Conservation (phyloP, 805 yeast species). For the Myxozyma kluyveri region DNA sequence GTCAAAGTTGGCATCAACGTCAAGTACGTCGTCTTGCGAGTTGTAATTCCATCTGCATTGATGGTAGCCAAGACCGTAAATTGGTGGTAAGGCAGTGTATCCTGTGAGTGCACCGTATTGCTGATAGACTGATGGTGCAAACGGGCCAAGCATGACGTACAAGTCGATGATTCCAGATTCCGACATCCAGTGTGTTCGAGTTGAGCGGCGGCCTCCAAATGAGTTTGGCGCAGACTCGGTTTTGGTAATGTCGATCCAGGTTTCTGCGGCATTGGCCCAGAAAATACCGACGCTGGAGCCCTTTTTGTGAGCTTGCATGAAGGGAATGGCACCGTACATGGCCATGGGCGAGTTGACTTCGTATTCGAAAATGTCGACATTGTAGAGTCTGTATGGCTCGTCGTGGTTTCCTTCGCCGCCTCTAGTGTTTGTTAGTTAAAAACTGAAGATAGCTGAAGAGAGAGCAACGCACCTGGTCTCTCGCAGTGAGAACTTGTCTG, state of each 20-base stretch:
- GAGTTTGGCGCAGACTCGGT: slow-evolving; percentile 23
- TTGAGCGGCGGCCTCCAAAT: slow-evolving; percentile 28
- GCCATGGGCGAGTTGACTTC: slow-evolving; percentile 78
- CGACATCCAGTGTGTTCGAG: slow-evolving; percentile 85
- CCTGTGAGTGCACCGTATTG: slow-evolving; percentile 75
- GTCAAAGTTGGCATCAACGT: slow-evolving; percentile 69
- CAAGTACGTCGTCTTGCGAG: slow-evolving; percentile 80
- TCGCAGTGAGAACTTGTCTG: slow-evolving; percentile 70
- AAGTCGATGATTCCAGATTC: slow-evolving; percentile 84
- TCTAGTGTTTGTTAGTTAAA: slow-evolving; percentile 9
- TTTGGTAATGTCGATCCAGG: slow-evolving; percentile 69
- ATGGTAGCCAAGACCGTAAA: slow-evolving; percentile 83
- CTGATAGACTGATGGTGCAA: slow-evolving; percentile 54
- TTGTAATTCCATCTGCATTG: slow-evolving; percentile 98
- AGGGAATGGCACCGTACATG: slow-evolving; percentile 94
- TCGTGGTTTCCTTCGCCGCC: slow-evolving; percentile 37
- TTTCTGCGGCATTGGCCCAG: slow-evolving; percentile 93
- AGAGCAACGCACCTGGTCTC: slow-evolving; percentile 50
- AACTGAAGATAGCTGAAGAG: slow-evolving; percentile 15
- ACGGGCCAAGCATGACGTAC: slow-evolving; percentile 59
- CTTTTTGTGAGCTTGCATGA: slow-evolving; percentile 66
- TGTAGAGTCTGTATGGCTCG: slow-evolving; percentile 83
- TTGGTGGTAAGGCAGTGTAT: slow-evolving; percentile 64
- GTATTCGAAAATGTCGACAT: slow-evolving; percentile 94
- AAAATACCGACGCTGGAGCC: slow-evolving; percentile 69